phyloP scores from a whole-genome alignment of 208 protist genomes.

The Trypanosoma rangeli region DNA sequence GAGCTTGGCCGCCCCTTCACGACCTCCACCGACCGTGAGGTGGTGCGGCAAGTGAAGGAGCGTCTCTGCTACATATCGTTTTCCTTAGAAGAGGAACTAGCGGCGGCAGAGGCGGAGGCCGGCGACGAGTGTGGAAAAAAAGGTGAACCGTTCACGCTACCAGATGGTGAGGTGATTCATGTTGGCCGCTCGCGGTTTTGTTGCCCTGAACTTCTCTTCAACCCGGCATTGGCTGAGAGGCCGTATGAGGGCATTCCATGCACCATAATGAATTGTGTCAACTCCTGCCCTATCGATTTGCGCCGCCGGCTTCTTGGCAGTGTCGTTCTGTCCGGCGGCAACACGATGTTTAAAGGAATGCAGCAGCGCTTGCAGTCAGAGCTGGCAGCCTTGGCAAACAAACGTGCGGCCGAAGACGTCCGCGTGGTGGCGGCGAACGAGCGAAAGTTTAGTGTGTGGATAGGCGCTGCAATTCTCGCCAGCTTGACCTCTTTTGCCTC shows the following conservation, averaged over 20 bases:
- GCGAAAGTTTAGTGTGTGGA: slow-evolving; percentile 97
- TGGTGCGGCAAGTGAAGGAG: slow-evolving; percentile 95
- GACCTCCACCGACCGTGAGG: slow-evolving; percentile 95
- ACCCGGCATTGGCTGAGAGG: slow-evolving; percentile 92
- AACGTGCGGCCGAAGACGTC: slow-evolving; percentile 93
- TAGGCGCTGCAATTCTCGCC: slow-evolving; percentile 98
- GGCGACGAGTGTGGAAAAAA: neutral
- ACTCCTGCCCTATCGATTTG: slow-evolving; percentile 95
- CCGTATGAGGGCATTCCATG: slow-evolving; percentile 90
- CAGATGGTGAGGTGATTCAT: slow-evolving; percentile 92
- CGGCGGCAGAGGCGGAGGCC: slow-evolving; percentile 14
- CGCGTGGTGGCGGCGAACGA: slow-evolving; percentile 96
- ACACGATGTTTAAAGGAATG: slow-evolving; percentile 96
- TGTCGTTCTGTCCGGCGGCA: slow-evolving; percentile 95
- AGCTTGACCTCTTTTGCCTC: slow-evolving; percentile 96
- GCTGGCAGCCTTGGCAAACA: slow-evolving; percentile 71
- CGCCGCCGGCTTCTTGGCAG: slow-evolving; percentile 95
- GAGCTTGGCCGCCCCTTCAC: slow-evolving; percentile 94
- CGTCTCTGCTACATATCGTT: slow-evolving; percentile 89
- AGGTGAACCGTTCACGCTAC: slow-evolving; percentile 89
- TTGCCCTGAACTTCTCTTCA: slow-evolving; percentile 97
- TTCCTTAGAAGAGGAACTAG: slow-evolving; percentile 96
- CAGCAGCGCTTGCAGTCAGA: slow-evolving; percentile 96
- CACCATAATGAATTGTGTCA: slow-evolving; percentile 95
- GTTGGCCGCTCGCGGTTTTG: slow-evolving; percentile 83